Evolutionary conservation across 2,329 filamentous ascomycete genomes (phyloP).

Genomic region (Aspergillus phoenicis): DNA sequence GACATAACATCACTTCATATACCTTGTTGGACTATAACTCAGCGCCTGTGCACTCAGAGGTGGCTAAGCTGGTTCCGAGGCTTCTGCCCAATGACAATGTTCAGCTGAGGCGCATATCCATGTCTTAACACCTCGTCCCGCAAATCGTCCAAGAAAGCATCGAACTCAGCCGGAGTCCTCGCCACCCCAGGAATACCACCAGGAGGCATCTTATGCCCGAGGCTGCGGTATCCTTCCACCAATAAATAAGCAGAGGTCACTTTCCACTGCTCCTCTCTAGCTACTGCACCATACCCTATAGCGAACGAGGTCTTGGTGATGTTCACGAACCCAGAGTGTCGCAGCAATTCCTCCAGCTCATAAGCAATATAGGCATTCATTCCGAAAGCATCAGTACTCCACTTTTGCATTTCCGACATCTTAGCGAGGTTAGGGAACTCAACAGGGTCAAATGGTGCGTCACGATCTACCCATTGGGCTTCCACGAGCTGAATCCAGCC

Average conservation of each 20-base stretch:
- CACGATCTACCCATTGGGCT: conserved; percentile 14
- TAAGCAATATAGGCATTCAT: conserved; percentile 18
- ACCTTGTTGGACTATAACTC: too few relatives aligned
- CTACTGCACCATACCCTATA: conserved; percentile 15
- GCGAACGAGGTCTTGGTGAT: conserved; percentile 9
- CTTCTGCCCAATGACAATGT: conserved; percentile 11
- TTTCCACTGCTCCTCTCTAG: conserved; percentile 5
- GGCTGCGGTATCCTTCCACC: conserved; percentile 12
- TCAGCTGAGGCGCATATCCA: conserved; percentile 16
- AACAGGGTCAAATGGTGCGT: not conserved
- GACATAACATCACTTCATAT: too few relatives aligned
- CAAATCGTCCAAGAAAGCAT: conserved; percentile 13
- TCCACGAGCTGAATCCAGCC: conserved; percentile 17
- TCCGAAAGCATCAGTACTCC: conserved; percentile 12
- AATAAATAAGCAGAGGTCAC: conserved; percentile 12
- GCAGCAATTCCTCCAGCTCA: conserved; percentile 10
- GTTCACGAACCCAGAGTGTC: conserved; percentile 6
- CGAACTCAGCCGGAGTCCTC: conserved; percentile 12
- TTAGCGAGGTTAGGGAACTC: conserved; percentile 9
- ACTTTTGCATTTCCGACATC: conserved; percentile 11
- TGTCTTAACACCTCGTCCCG: conserved; percentile 14
- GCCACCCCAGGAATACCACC: conserved; percentile 17
- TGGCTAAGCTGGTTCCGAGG: not conserved
- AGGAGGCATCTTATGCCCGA: conserved; percentile 19
- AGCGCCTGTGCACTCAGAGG: too few relatives aligned